Base-by-base conservation (phyloP, 345 rosid species). In the Moricandia arvensis region DNA sequence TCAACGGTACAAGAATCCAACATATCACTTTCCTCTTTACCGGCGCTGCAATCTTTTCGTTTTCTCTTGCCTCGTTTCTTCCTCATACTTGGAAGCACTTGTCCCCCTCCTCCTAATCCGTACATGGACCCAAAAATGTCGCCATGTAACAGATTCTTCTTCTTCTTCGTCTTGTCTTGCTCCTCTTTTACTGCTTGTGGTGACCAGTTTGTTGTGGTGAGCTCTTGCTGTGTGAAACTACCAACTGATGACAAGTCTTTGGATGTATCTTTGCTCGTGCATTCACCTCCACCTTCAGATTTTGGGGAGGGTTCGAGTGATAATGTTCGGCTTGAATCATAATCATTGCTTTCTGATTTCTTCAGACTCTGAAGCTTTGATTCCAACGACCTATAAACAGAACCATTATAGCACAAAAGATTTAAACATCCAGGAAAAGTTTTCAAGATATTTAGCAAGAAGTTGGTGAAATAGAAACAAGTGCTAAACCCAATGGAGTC, bases 31-130 rank as follows among this genome's bases (percentile, higher is more conserved):
- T 91, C 93, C 51, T 91, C 97, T 75, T 74, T 86, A 51, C 73
- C 21, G 0, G 33, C 33, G 12, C 54, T 67, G 75, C 88, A 84
- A 62, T 82, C 81, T 80, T 93, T 91, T 72, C 97, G 84, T 81
- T 90, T 93, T 75, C 98, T 83, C 82, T 88, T 87, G 30, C 98
- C 97, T 73, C 98, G 87, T 83, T 85, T 85, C 80, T 86, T 85
- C 66, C 80, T 87, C 73, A 89, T 47, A 72, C 77, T 59, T 15
- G 59, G 70, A 51, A 59, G 83, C 54, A 79, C 72, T 68, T 83
- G 87, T 58, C 84, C 89, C 31, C 79, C 76, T 63, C 26, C 73
- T 41, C 78, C 69, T 45, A 68, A 9, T 11, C 80, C 68, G 7
- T 68, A 79, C 37, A 86, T 71, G 33, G 81, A 77, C 4, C 67